These are phyloP conservation scores for Aspergillus ochraceus DNA, from an alignment of 2,329 filamentous ascomycete species.

Conservation along the genomic window DNA sequence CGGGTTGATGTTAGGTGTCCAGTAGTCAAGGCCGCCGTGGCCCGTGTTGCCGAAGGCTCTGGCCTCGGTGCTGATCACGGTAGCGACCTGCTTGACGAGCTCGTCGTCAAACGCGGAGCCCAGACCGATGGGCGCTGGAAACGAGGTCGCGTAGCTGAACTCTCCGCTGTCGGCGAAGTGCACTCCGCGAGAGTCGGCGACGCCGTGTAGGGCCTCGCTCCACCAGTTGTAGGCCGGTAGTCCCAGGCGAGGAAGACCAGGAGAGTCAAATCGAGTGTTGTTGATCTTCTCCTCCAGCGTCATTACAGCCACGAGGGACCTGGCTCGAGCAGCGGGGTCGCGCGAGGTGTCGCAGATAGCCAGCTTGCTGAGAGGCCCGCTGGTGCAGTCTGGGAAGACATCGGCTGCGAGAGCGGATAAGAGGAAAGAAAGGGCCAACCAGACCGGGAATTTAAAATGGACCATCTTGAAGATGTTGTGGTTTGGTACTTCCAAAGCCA, in stretches of 20 bases:
- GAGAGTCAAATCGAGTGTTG: constrained; percentile 45
- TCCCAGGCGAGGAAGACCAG: constrained; percentile 55
- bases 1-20: constrained; percentile 64
- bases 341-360: constrained; percentile 50
- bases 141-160: constrained; percentile 62
- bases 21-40: constrained; percentile 31
- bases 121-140: constrained; percentile 62
- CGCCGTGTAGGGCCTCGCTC: constrained; percentile 62
- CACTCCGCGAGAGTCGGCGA: constrained; percentile 52
- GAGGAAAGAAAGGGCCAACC: background rate
- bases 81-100: constrained; percentile 55
- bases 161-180: constrained; percentile 51
- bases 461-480: background rate
- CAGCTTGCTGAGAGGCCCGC: constrained; percentile 50
- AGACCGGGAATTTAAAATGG: background rate
- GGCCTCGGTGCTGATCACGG: constrained; percentile 56
- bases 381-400: constrained; percentile 50
- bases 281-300: constrained; percentile 56
- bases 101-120: constrained; percentile 64
- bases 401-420: background rate
- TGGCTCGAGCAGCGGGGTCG: constrained; percentile 37
- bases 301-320: constrained; percentile 46
- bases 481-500: background rate
- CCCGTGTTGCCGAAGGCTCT: constrained; percentile 63
- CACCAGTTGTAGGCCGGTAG: constrained; percentile 61